Evolutionary conservation across 164 flowering plant species (phyloP), one percentile per base, ranked within the genome.

Genomic region (Amborella trichopoda): DNA sequence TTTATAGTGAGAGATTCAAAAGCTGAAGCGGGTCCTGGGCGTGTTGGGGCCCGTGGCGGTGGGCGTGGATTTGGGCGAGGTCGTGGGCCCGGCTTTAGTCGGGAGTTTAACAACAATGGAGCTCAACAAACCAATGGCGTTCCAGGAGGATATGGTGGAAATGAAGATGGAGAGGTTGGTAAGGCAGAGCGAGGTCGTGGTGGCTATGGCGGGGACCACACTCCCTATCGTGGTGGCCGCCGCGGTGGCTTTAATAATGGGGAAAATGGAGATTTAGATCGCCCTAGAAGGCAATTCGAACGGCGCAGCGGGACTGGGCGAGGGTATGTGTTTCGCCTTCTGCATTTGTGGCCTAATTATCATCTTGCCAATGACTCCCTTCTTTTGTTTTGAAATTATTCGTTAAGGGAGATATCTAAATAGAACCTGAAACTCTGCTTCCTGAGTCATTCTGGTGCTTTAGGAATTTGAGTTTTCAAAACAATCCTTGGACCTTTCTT

Each of bases 271-370:
- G 82, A 74, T 14, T 73, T 66, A 6, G 80, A 70, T 26, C 77
- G 75, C 21, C 70, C 73, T 17, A 44, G 77, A 23, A 66, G 87
- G 61, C 46, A 32, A 11, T 72, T 47, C 67, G 87, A 80, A 22
- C 82, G 87, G 5, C 78, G 65, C 4, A 80, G 82, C 58, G 87
- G 87, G 10, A 74, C 78, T 45, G 82, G 78, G 14, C 73, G 68
- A 1, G 87, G 82, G 87, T 79, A 28, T 3, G 27, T 40, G 18
- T 28, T 47, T n/a, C n/a, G n/a, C n/a, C n/a, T n/a, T n/a, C n/a
- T n/a, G n/a, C n/a, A n/a, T n/a, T n/a, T n/a, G n/a, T n/a, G n/a
- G n/a, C n/a, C n/a, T n/a, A n/a, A n/a, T n/a, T n/a, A n/a, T n/a
- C n/a, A n/a, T n/a, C n/a, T n/a, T n/a, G n/a, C n/a, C n/a, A n/a